Base-by-base conservation (phyloP, 1,284 basidiomycete species). In the Leucocoprinus gongylophorus region DNA sequence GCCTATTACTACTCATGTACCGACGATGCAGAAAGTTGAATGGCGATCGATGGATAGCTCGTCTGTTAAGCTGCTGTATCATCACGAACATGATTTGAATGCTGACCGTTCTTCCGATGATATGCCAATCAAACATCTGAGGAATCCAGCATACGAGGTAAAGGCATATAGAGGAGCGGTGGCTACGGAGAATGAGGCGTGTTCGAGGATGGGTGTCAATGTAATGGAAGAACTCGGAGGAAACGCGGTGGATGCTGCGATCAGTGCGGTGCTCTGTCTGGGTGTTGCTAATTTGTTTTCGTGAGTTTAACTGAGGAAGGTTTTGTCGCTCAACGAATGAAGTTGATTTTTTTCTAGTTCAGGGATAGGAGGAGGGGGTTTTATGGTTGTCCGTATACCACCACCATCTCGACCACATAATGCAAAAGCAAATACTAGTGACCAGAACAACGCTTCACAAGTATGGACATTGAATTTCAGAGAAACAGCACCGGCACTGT, bases 281-380 rank as follows among this genome's bases (percentile, higher is more conserved):
- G 93, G 93, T 2, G 86, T 93, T 1, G 79, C 91, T 50, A 93
- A 93, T 65, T 88, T 90, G 78, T 97, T 95, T 67, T 88, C 88
- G 75, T 89, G 60, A 64, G 82, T 75, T 5, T 29, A 21, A n/a
- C 40, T 30, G 41, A 49, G 42, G 18, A 33, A 32, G 13, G 39
- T 38, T 17, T 32, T 41, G 38, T 51, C 12, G 29, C 48, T 12
- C 21, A n/a, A 17, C 17, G 55, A 2, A 29, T 54, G 35, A 17
- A n/a, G 2, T n/a, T n/a, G 4, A 13, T 37, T 15, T 17, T 37
- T 17, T 26, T 53, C 10, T 40, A 89, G 88, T 5, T 85, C 87
- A 13, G 87, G 92, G 2, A 88, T 97, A 46, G 92, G 91, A 18
- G 93, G 93, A 1, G 94, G 92, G 26, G 94, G 94, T 0, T 94